Percentiles rank a stretch among this genome's conserved stretches.
These are phyloP conservation scores for Ophiostoma pallidulum DNA, from an alignment of 2,329 filamentous ascomycete genomes.

Conservation along the genomic window DNA sequence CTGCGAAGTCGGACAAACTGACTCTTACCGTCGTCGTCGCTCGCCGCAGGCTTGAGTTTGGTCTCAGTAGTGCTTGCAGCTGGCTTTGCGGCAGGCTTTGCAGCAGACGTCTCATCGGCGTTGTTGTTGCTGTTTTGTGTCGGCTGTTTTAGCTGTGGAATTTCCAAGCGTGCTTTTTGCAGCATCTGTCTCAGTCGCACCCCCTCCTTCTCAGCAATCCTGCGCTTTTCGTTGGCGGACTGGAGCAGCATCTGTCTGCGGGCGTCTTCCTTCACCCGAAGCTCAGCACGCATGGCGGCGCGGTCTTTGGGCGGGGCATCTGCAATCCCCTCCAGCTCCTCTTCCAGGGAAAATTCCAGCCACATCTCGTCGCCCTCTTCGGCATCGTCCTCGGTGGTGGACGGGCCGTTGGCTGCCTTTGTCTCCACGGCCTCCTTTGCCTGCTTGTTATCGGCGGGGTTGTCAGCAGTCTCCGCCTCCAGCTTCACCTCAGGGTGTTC, in stretches of 20 bases:
- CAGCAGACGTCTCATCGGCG: not conserved
- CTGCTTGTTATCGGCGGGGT: not conserved
- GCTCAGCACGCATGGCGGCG: constrained; percentile 6
- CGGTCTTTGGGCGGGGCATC: constrained; percentile 10
- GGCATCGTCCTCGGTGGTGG: too few relatives aligned
- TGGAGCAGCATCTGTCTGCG: not conserved
- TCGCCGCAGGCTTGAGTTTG: not conserved
- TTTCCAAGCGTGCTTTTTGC: too few relatives aligned
- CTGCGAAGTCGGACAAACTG: not conserved
- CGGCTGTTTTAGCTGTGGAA: not conserved
- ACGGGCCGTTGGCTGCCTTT: too few relatives aligned
- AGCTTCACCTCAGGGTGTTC: too few relatives aligned
- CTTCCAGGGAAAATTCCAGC: constrained; percentile 14
- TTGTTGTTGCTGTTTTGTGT: not conserved
- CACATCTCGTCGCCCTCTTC: not conserved
- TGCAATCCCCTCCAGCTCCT: constrained; percentile 15
- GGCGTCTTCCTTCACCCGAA: constrained; percentile 6
- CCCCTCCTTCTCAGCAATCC: constrained; percentile 9
- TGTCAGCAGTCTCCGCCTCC: too few relatives aligned
- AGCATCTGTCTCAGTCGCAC: not conserved
- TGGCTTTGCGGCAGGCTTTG: too few relatives aligned
- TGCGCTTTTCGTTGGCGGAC: constrained; percentile 8
- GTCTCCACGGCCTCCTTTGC: not conserved
- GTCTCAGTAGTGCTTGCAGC: too few relatives aligned
- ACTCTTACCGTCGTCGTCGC: constrained; percentile 5